Percentiles rank a stretch among this genome's conserved stretches.
Evolutionary conservation across 108 stramenopile species (phyloP).

Genomic region (Parmales sp.): DNA sequence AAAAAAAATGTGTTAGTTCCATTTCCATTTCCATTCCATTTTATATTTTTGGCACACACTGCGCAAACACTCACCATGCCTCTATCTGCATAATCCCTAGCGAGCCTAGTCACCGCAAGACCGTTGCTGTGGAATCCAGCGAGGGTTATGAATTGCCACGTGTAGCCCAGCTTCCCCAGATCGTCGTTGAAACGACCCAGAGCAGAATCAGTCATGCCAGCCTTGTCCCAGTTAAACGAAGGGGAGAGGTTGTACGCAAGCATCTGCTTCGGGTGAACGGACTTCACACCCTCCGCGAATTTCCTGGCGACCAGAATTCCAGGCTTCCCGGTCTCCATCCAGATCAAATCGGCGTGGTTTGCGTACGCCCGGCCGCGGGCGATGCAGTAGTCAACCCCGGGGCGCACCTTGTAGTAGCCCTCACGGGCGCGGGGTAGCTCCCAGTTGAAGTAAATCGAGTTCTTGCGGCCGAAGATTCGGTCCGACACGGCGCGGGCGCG

Average conservation of each 20-base stretch:
- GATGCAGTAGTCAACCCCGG: slow-evolving; percentile 84
- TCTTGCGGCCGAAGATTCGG: slow-evolving; percentile 61
- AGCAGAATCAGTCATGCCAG: slow-evolving; percentile 72
- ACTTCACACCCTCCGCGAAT: slow-evolving; percentile 59
- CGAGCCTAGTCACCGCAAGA: slow-evolving; percentile 71
- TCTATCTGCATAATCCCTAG: slow-evolving; percentile 68
- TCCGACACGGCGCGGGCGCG: slow-evolving; percentile 67
- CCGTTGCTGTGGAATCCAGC: slow-evolving; percentile 92
- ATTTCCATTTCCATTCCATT: too few species aligned
- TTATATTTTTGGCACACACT: too few species aligned
- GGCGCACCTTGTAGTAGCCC: slow-evolving; percentile 80
- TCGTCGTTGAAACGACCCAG: slow-evolving; percentile 76
- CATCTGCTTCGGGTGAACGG: slow-evolving; percentile 47
- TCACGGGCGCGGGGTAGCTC: slow-evolving; percentile 83
- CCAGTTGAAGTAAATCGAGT: slow-evolving; percentile 84
- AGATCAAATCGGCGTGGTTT: slow-evolving; percentile 78
- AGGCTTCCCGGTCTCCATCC: slow-evolving; percentile 86
- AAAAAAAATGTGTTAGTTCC: too few species aligned
- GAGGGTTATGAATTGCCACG: slow-evolving; percentile 93
- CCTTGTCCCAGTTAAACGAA: slow-evolving; percentile 92
- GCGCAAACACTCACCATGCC: too few species aligned
- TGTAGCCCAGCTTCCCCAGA: slow-evolving; percentile 75
- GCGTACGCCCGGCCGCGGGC: slow-evolving; percentile 82
- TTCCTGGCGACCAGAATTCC: slow-evolving; percentile 65
- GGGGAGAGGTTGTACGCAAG: slow-evolving; percentile 90